These are phyloP conservation scores for Solanum sejunctum DNA, from an alignment of 257 asterid genomes.

Conservation along the genomic window DNA sequence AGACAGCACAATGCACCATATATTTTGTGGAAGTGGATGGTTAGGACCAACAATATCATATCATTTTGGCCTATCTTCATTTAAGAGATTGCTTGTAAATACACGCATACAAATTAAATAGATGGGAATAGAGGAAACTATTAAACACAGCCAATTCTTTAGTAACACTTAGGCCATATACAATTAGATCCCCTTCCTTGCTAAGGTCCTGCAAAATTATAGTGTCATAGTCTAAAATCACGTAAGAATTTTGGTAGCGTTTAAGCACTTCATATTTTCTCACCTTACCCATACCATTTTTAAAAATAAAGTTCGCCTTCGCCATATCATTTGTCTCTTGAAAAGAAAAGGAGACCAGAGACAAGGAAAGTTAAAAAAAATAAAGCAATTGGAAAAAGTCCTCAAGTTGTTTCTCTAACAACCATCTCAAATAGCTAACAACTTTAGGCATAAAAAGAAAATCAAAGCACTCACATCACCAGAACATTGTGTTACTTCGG, in stretches of 20 bases:
- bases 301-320: not conserved
- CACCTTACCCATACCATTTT: not conserved
- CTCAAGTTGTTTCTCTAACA: not conserved
- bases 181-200: not conserved
- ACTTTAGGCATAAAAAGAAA: not conserved
- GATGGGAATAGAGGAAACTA: not conserved
- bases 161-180: not conserved
- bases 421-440: not conserved
- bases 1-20: not conserved
- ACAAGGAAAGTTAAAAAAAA: not conserved
- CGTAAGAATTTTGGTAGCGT: not conserved
- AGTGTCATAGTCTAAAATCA: not conserved
- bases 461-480: constrained; percentile 73
- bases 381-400: not conserved
- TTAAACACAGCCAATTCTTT: not conserved
- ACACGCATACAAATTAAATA: not conserved
- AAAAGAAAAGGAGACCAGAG: not conserved
- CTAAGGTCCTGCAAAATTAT: not conserved
- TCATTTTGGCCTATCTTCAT: not conserved
- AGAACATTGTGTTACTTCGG: constrained; percentile 70
- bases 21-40: not conserved
- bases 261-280: not conserved
- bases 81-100: not conserved
- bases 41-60: not conserved
- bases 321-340: not conserved